Evolutionary conservation across 148 eudicot genomes (phyloP).

Genomic region (Rhododendron griersonianum): DNA sequence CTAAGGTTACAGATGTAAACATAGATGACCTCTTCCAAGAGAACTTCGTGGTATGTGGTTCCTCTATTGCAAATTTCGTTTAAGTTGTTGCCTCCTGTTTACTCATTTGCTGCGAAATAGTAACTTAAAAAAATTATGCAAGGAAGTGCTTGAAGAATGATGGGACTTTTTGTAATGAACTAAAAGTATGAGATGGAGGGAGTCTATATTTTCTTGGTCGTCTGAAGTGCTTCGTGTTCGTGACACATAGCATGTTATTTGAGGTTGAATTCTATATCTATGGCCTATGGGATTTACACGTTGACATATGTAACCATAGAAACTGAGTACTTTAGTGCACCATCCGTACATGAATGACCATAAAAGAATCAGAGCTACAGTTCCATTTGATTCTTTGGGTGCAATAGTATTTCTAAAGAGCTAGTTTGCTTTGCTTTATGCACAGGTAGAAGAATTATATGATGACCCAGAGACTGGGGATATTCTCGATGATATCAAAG

Average conservation of each 20-base stretch:
- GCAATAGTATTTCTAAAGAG: neutral
- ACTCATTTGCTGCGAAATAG: neutral
- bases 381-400: neutral
- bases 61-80: neutral
- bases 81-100: neutral
- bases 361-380: neutral
- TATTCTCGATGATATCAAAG: slow-evolving; percentile 38
- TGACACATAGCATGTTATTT: neutral
- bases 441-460: slow-evolving; percentile 46
- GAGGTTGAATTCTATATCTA: neutral
- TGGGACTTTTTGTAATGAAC: neutral
- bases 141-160: neutral
- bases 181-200: neutral
- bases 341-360: neutral
- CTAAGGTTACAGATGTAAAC: slow-evolving; percentile 25
- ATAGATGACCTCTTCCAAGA: slow-evolving; percentile 31
- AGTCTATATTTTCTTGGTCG: neutral
- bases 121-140: neutral
- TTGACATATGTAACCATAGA: neutral
- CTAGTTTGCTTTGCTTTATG: neutral
- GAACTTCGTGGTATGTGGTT: slow-evolving; percentile 39
- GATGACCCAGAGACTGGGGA: slow-evolving; percentile 23
- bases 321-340: neutral
- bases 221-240: neutral
- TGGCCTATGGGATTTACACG: neutral